Conservation (phyloP, 306 rosid genomes). For the Gastrolobium bilobum region DNA sequence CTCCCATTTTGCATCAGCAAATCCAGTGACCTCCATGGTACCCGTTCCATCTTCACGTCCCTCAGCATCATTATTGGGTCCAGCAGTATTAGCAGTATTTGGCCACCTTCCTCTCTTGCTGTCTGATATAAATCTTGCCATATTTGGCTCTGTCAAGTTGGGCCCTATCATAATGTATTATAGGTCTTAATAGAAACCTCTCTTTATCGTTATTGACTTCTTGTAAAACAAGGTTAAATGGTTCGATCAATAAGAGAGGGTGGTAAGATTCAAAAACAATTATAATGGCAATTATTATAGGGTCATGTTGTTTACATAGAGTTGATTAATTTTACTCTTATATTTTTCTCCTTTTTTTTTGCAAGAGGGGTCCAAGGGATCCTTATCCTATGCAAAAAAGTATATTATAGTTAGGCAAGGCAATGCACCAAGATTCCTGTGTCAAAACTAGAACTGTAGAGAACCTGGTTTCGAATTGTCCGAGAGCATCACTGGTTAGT, state of each 20-base stretch:
- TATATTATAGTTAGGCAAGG: neutral
- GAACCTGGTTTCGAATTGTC: neutral
- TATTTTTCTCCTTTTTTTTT: neutral
- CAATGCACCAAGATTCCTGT: neutral
- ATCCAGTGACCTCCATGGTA: too few species aligned
- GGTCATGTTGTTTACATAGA: neutral
- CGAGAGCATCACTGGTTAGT: neutral
- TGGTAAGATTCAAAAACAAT: neutral
- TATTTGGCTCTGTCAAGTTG: too few species aligned
- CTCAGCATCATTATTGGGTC: too few species aligned
- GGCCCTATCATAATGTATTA: too few species aligned
- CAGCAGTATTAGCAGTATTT: too few species aligned
- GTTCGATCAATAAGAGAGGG: neutral
- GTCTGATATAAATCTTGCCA: too few species aligned
- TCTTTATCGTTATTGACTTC: neutral
- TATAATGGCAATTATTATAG: neutral
- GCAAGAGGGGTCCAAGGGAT: neutral
- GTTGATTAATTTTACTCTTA: neutral
- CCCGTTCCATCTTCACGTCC: too few species aligned
- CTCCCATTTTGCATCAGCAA: too few species aligned
- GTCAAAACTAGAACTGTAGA: neutral
- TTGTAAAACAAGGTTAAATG: neutral
- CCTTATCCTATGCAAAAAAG: neutral
- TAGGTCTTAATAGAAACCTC: too few species aligned
- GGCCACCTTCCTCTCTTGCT: too few species aligned